These are phyloP conservation scores for Neurospora sp. DNA, from an alignment of 495 filamentous ascomycete genomes.

Conservation along the genomic window DNA sequence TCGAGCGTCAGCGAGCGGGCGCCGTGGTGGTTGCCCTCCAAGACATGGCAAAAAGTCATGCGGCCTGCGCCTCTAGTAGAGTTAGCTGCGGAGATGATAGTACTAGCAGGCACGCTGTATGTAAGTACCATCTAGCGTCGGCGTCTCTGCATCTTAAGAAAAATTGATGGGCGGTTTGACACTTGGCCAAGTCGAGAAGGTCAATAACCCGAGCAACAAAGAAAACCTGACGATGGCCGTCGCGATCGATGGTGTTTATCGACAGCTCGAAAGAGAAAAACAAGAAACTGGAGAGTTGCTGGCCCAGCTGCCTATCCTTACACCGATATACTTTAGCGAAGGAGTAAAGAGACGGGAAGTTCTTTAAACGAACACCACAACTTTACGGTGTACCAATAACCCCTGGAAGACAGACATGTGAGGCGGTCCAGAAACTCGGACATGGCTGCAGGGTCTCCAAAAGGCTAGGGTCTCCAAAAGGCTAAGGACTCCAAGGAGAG, in stretches of 20 bases:
- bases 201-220: neutral
- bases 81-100: neutral
- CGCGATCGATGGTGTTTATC: neutral
- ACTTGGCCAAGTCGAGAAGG: neutral
- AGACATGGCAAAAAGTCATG: neutral
- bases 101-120: neutral
- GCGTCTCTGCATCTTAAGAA: neutral
- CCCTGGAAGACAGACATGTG: neutral
- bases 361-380: neutral
- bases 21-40: neutral
- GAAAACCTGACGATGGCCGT: neutral
- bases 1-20: neutral
- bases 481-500: neutral
- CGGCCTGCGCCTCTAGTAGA: neutral
- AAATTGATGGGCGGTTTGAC: neutral
- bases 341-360: neutral
- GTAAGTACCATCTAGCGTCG: neutral
- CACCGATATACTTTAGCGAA: neutral
- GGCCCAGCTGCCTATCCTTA: neutral
- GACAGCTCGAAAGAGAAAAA: neutral
- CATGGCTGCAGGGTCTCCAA: neutral
- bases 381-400: neutral
- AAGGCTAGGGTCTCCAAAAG: neutral
- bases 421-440: neutral
- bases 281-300: neutral